Conservation (phyloP, 2,329 filamentous ascomycete species). For the Remersonia thermophila region DNA sequence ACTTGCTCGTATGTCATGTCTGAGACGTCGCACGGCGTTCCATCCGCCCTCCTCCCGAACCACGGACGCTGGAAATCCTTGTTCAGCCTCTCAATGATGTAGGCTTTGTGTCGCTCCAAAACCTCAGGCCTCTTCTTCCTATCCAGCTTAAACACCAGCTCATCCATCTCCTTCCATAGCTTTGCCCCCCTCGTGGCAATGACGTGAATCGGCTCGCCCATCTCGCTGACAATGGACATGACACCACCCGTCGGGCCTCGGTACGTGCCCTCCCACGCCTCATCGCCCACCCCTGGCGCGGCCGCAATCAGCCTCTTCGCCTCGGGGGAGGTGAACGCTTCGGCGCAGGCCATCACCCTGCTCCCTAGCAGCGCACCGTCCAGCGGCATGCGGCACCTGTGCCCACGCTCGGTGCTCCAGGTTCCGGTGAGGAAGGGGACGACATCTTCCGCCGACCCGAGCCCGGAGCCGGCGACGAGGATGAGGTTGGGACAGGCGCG, state of each 20-base stretch:
- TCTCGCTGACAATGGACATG: slow-evolving; percentile 91
- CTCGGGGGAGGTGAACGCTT: slow-evolving; percentile 71
- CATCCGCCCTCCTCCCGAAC: background rate
- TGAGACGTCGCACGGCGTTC: background rate
- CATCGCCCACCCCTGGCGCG: slow-evolving; percentile 66
- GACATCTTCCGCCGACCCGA: slow-evolving; percentile 75
- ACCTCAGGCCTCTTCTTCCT: slow-evolving; percentile 82
- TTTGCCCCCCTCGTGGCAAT: slow-evolving; percentile 85
- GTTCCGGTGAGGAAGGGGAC: slow-evolving; percentile 75
- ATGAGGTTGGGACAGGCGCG: slow-evolving; percentile 73
- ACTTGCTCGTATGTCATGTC: slow-evolving; percentile 1
- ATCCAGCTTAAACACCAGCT: slow-evolving; percentile 89
- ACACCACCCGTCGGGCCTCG: slow-evolving; percentile 81
- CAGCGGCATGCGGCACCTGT: slow-evolving; percentile 79
- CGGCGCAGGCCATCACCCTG: slow-evolving; percentile 85
- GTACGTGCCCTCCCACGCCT: slow-evolving; percentile 82
- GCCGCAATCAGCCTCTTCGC: slow-evolving; percentile 83
- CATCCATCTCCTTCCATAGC: slow-evolving; percentile 97
- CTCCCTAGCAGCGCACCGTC: slow-evolving; percentile 82
- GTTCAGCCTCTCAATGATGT: slow-evolving; percentile 89
- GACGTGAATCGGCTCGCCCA: slow-evolving; percentile 99
- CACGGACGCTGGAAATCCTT: slow-evolving; percentile 28
- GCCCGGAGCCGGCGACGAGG: slow-evolving; percentile 77
- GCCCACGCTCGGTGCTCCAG: slow-evolving; percentile 49
- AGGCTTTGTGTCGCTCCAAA: slow-evolving; percentile 71